Percentiles rank a stretch among this genome's conserved stretches.
These are phyloP conservation scores for Vitis rotundifolia DNA, from an alignment of 164 flowering plant genomes.

Conservation along the genomic window DNA sequence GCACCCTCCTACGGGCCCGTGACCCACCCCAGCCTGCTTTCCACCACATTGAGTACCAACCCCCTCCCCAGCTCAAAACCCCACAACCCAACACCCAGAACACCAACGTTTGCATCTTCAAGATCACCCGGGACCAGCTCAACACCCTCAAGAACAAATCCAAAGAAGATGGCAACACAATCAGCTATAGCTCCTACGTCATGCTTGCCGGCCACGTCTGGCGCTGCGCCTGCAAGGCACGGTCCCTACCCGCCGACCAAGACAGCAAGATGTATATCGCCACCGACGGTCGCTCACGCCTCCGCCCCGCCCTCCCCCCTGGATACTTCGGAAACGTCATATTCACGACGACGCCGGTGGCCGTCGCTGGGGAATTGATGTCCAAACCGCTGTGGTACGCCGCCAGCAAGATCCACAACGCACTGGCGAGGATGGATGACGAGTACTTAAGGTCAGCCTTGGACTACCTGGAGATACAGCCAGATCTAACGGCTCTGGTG, in stretches of 20 bases:
- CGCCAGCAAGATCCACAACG: conserved; percentile 52
- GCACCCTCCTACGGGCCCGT: conserved; percentile 61
- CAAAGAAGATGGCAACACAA: conserved; percentile 39
- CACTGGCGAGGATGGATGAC: conserved; percentile 51
- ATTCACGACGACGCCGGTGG: conserved; percentile 57
- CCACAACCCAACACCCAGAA: conserved; percentile 12
- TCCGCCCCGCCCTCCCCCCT: conserved; percentile 54
- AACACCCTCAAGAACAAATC: conserved; percentile 49
- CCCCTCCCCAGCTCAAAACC: conserved; percentile 33
- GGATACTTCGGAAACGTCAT: conserved; percentile 75
- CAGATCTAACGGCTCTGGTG: conserved; percentile 49
- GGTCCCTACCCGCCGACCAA: conserved; percentile 50
- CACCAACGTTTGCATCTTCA: conserved; percentile 44
- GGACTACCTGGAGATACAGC: conserved; percentile 67
- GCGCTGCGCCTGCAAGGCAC: conserved; percentile 57
- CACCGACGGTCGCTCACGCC: conserved; percentile 54
- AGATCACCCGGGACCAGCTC: conserved; percentile 47
- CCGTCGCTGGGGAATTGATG: conserved; percentile 44
- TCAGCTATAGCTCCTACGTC: conserved; percentile 58
- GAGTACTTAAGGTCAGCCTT: conserved; percentile 71
- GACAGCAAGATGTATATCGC: conserved; percentile 61
- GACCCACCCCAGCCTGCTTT: conserved; percentile 64
- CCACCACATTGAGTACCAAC: conserved; percentile 64
- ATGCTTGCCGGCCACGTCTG: conserved; percentile 72
- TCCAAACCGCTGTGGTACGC: conserved; percentile 53